Base-by-base conservation (phyloP, 352 stramenopile species). In the Phytophthora ohioensis region DNA sequence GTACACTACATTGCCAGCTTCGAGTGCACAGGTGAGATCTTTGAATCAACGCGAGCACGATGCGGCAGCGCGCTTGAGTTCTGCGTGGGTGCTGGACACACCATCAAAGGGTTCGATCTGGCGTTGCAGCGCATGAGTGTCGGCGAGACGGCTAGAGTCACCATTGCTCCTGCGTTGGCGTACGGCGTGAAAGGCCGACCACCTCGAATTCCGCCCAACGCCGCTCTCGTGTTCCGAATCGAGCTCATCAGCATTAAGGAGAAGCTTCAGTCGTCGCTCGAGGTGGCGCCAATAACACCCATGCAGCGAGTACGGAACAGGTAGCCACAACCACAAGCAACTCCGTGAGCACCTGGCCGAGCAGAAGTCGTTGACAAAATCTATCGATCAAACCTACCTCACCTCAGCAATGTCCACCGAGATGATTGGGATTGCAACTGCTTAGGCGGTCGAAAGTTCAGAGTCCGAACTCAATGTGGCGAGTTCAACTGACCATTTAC, bases 201-300 rank as follows among this genome's bases (percentile, higher is more conserved):
- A 8, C 87, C 87, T 30, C 81, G 83, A 47, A 93, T 94, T 36
- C 87, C 87, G 0, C 80, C 81, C 9, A 93, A 87, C 38, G 73
- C 84, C 6, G 87, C 82, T n/a, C 75, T 94, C 0, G 73, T 93
- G 30, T 94, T 93, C 60, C 87, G 85, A 45, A 91, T 93, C 59
- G 85, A 94, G 60, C 78, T 94, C 17, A 93, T 94, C 58, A 86
- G 73, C 42, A 89, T 94, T 71, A 88, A 92, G 54, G 87, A 92
- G 61, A 93, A 90, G 58, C 64, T 91, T 41, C 69, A 84, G 21
- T 69, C 82, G 35, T 57, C 61, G 13, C 61, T 51, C 6, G 73
- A 71, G 31, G 59, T 67, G 43, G 49, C 55, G 21, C 41, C 64
- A 13, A 51, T 61, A 30, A 76, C 69, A 39, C 45, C 57, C 8